These are phyloP conservation scores for Anisogramma anomala DNA, from an alignment of 2,329 filamentous ascomycete species.

Conservation along the genomic window DNA sequence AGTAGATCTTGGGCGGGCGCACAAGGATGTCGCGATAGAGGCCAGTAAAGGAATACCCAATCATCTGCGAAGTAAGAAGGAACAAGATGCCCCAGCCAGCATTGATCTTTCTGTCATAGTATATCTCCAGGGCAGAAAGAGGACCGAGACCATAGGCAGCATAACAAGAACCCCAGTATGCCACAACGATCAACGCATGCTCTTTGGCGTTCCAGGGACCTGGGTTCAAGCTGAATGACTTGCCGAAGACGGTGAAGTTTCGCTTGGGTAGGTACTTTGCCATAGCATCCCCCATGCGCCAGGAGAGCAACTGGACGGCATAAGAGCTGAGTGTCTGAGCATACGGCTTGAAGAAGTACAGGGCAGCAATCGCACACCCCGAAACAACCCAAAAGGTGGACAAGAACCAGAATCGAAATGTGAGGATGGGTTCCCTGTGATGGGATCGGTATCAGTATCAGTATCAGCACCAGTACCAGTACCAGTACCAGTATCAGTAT, in stretches of 20 bases:
- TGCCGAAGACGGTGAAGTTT: conserved; percentile 19
- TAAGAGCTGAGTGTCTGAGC: conserved; percentile 19
- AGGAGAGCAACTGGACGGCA: conserved; percentile 23
- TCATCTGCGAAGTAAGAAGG: conserved; percentile 22
- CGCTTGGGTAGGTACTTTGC: conserved; percentile 19
- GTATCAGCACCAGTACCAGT: too few species aligned
- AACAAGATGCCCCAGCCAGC: conserved; percentile 21
- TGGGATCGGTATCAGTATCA: background rate
- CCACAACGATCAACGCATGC: conserved; percentile 23
- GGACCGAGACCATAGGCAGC: conserved; percentile 18
- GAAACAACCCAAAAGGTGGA: conserved; percentile 23
- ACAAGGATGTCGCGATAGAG: conserved; percentile 22
- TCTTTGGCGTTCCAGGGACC: conserved; percentile 25
- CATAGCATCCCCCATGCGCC: conserved; percentile 22
- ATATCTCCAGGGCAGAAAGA: conserved; percentile 20
- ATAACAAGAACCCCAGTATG: conserved; percentile 20
- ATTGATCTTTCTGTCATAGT: conserved; percentile 20
- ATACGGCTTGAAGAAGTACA: conserved; percentile 26
- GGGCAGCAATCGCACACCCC: conserved; percentile 21
- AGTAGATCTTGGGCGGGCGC: conserved; percentile 22
- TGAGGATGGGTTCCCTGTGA: conserved; percentile 22
- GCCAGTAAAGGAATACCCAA: conserved; percentile 22
- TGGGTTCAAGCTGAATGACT: conserved; percentile 23
- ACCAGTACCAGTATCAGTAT: too few species aligned
- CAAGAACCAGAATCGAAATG: conserved; percentile 23